phyloP scores from a whole-genome alignment of 2,329 filamentous ascomycete genomes.

The Arachnomyces sp. region DNA sequence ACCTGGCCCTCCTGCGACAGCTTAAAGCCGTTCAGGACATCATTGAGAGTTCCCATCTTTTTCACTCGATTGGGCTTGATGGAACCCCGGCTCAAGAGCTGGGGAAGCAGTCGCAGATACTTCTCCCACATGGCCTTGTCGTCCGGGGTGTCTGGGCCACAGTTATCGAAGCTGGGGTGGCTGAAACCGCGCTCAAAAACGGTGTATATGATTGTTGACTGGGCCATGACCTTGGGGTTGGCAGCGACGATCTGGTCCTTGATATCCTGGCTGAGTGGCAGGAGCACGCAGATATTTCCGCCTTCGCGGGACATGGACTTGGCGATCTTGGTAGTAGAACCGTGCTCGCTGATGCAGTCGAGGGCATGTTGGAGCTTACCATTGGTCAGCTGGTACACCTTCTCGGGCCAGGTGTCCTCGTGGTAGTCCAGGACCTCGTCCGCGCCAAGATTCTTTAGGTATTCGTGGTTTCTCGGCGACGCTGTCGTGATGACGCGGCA shows the following conservation, averaged over 20 bases:
- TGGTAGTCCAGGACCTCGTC: slow-evolving; percentile 32
- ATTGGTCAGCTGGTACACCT: slow-evolving; percentile 27
- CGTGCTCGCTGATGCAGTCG: slow-evolving; percentile 28
- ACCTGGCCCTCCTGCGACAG: slow-evolving; percentile 12
- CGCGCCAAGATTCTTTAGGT: slow-evolving; percentile 28
- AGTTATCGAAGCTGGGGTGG: slow-evolving; percentile 16
- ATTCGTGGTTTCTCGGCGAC: slow-evolving; percentile 29
- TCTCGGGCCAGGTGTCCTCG: slow-evolving; percentile 15
- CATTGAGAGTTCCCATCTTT: slow-evolving; percentile 32
- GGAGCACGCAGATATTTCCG: slow-evolving; percentile 23
- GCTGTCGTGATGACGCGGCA: slow-evolving; percentile 29
- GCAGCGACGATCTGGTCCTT: too few species aligned
- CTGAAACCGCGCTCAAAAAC: slow-evolving; percentile 26
- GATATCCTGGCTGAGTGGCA: too few species aligned
- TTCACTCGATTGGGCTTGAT: slow-evolving; percentile 37
- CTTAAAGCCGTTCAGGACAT: slow-evolving; percentile 12
- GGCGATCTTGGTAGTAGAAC: slow-evolving; percentile 24
- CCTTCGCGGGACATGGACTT: slow-evolving; percentile 27
- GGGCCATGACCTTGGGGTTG: too few species aligned
- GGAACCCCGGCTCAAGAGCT: slow-evolving; percentile 36
- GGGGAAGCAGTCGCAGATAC: slow-evolving; percentile 33
- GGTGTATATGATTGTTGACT: too few species aligned
- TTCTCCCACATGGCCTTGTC: slow-evolving; percentile 37
- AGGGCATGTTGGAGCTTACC: slow-evolving; percentile 29
- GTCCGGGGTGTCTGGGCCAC: slow-evolving; percentile 28